Evolutionary conservation across 169 alveolate species (phyloP).

Genomic region (Prorocentrum cordatum): DNA sequence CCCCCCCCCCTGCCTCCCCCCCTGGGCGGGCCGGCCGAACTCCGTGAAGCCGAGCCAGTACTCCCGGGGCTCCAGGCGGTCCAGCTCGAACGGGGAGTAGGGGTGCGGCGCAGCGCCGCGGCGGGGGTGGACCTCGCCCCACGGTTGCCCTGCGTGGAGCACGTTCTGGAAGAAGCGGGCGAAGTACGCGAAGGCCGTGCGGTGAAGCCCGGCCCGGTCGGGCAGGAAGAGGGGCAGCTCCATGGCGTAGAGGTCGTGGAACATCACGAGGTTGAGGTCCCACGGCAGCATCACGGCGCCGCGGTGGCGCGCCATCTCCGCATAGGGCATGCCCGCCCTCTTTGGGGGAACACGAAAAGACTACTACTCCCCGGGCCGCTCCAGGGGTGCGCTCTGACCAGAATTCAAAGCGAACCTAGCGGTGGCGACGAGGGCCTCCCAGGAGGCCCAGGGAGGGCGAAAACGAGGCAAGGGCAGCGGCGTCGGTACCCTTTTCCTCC

Average conservation of each 20-base stretch:
- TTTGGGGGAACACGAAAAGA: no score
- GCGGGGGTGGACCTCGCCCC: not conserved
- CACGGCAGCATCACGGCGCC: slow-evolving; percentile 56
- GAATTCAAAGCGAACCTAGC: no score
- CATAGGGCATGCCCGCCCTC: slow-evolving; percentile 29
- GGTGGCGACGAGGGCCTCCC: no score
- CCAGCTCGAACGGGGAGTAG: not conserved
- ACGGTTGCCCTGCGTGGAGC: not conserved
- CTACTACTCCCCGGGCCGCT: no score
- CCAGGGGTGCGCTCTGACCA: no score
- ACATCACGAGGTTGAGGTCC: slow-evolving; percentile 9
- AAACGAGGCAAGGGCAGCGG: no score
- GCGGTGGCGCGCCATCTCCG: slow-evolving; percentile 11
- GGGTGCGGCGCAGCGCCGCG: no score
- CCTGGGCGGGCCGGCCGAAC: no score
- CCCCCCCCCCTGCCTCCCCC: no score
- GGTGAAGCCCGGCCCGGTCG: slow-evolving; percentile 33
- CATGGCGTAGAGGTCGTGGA: slow-evolving; percentile 44
- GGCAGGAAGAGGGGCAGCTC: slow-evolving; percentile 37
- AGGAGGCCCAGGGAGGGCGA: no score
- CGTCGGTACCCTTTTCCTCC: no score
- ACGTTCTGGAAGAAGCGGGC: slow-evolving; percentile 10
- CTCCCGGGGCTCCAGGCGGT: not conserved
- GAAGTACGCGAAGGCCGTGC: slow-evolving; percentile 39
- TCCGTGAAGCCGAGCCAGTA: slow-evolving; percentile 17